Conservation (phyloP, 345 rosid genomes). For the Linum tenue region DNA sequence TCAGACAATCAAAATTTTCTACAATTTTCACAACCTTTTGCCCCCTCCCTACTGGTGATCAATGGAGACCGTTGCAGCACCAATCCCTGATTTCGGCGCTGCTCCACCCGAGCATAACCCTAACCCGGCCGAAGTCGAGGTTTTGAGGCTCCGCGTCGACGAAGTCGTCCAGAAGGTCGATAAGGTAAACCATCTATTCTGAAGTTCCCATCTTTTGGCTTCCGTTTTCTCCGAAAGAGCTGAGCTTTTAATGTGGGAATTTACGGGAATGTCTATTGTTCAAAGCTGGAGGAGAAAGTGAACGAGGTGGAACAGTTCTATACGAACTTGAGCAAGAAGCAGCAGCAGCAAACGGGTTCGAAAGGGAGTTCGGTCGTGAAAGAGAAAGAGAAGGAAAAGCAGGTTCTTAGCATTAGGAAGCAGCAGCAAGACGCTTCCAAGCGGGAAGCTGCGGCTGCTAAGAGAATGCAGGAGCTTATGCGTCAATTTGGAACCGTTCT, state of each 20-base stretch:
- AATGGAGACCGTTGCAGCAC: not conserved
- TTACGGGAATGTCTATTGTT: slow-evolving; percentile 1
- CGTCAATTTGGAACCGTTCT: slow-evolving; percentile 71
- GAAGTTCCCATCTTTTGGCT: not conserved
- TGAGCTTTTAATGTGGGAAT: not conserved
- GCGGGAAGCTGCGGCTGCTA: slow-evolving; percentile 71
- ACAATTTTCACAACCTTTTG: too few relatives aligned
- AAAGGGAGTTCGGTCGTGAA: slow-evolving; percentile 40
- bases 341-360: slow-evolving; percentile 21
- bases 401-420: slow-evolving; percentile 46
- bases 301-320: slow-evolving; percentile 59
- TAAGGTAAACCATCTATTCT: slow-evolving; percentile 8
- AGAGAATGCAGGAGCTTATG: slow-evolving; percentile 89
- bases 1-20: not conserved
- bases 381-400: slow-evolving; percentile 36
- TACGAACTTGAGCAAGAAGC: slow-evolving; percentile 28
- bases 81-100: not conserved
- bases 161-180: slow-evolving; percentile 19
- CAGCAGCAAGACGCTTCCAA: slow-evolving; percentile 49
- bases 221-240: not conserved
- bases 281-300: slow-evolving; percentile 63
- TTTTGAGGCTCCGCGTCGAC: slow-evolving; percentile 17
- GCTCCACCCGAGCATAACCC: not conserved
- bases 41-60: not conserved
- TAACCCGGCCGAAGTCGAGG: slow-evolving; percentile 14